These are phyloP conservation scores for Puya raimondii DNA, from an alignment of 176 grass and related monocot genomes.

Conservation along the genomic window DNA sequence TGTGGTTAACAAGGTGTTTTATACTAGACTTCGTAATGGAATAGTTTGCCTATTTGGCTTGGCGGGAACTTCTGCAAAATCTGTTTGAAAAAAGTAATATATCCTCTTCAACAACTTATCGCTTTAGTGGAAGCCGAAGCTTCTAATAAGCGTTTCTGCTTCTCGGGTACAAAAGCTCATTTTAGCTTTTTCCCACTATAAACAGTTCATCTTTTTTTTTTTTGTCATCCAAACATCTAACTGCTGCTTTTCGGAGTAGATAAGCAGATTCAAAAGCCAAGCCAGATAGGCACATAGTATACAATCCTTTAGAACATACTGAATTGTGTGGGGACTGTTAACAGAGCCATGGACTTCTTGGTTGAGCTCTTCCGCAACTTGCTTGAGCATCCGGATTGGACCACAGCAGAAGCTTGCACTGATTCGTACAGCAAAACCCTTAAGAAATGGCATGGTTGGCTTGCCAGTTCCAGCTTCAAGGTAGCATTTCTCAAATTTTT, in stretches of 20 bases:
- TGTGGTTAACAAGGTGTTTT: constrained; percentile 73
- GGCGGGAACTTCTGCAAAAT: too few relatives aligned
- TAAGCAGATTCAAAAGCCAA: too few relatives aligned
- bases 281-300: too few relatives aligned
- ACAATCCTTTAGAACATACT: not conserved
- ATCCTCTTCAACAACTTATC: too few relatives aligned
- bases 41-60: too few relatives aligned
- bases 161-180: not conserved
- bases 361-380: constrained; percentile 64
- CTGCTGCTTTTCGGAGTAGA: too few relatives aligned
- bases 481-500: constrained; percentile 31
- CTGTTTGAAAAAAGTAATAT: too few relatives aligned
- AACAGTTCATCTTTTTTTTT: too few relatives aligned
- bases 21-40: not conserved
- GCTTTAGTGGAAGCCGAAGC: not conserved
- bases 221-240: too few relatives aligned
- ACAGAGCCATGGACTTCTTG: constrained; percentile 78
- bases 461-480: constrained; percentile 72
- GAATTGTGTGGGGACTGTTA: not conserved
- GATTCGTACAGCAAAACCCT: constrained; percentile 71
- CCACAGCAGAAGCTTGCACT: constrained; percentile 55
- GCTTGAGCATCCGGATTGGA: constrained; percentile 54
- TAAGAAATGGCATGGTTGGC: constrained; percentile 82
- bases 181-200: too few relatives aligned
- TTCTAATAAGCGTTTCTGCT: constrained; percentile 3